Evolutionary conservation across 2,329 filamentous ascomycete species (phyloP), one percentile per base, ranked within the genome.

Genomic region (Fusarium odoratissimum): DNA sequence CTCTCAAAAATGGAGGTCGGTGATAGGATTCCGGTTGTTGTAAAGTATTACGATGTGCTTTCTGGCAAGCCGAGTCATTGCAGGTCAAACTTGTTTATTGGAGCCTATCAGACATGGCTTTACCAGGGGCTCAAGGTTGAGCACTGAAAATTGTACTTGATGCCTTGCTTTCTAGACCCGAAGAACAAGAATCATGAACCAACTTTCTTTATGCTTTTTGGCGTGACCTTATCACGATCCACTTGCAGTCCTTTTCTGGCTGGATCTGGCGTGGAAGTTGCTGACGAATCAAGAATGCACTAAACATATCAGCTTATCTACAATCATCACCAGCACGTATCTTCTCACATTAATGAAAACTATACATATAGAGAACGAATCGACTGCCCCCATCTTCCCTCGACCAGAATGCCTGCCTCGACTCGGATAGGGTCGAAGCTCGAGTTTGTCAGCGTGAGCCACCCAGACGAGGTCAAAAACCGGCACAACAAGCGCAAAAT

Each of bases 401-500:
- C 13, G 19, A 21, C 10, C 51, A 33, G 12, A 19, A 59, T 62
- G 52, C 8, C 33, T 25, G 28, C 25, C 17, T 46, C 41, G 7
- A 30, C 11, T 21, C 19, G 16, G 19, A 6, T 14, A 44, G 31
- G 38, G 41, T 12, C 23, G 8, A 46, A n/a, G 19, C 19, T 62
- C 16, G 41, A 59, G 52, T 62, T 62, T 19, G 52, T 62, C 41
- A 59, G 33, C 11, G 35, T 62, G 30, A 46, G 35, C 23, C 52
- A 62, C 52, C 60, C 60, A 33, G 41, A 62, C n/a, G 60, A 62
- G 28, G 25, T 59, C 6, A 62, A 59, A 30, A 46, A 28, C 12
- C 28, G 14, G 25, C n/a, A 37, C 28, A 62, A 60, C 28, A 59
- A 59, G n/a, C 52, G 35, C 28, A 59, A 60, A 30, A 35, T 62